Conservation (phyloP, 2,329 filamentous ascomycete genomes). For the Aspergillus sp. region DNA sequence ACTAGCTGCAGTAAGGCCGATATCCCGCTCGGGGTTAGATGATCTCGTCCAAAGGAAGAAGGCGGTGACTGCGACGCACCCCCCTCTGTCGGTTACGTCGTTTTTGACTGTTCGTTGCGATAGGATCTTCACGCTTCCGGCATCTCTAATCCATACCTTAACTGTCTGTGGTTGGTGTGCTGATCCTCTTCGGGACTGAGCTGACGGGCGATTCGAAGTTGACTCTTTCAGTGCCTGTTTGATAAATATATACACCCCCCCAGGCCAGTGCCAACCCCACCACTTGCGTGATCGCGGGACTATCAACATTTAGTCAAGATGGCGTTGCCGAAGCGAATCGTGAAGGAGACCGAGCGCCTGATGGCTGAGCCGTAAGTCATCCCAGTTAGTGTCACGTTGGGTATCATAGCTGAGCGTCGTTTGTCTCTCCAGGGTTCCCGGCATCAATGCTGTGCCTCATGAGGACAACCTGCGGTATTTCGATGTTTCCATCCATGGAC, state of each 20-base stretch:
- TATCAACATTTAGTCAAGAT: conserved; percentile 27
- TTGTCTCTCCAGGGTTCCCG: conserved; percentile 67
- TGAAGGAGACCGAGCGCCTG: conserved; percentile 97
- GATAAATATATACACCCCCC: background rate
- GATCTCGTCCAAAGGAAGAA: conserved; percentile 10
- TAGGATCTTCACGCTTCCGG: conserved; percentile 8
- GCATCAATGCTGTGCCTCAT: conserved; percentile 92
- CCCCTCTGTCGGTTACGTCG: conserved; percentile 28
- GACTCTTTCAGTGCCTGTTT: background rate
- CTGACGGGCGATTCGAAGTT: background rate
- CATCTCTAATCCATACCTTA: conserved; percentile 2
- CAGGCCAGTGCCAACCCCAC: conserved; percentile 4
- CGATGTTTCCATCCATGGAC: conserved; percentile 93
- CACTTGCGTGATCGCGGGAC: conserved; percentile 6
- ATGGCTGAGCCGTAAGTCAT: conserved; percentile 85
- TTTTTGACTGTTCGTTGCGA: conserved; percentile 9
- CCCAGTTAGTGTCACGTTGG: background rate
- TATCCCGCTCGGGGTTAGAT: conserved; percentile 5
- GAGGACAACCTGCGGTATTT: conserved; percentile 98
- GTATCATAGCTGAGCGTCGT: conserved; percentile 4
- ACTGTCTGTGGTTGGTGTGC: background rate
- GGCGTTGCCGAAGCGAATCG: conserved; percentile 91
- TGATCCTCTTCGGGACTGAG: background rate
- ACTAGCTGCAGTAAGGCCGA: background rate
- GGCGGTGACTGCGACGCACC: conserved; percentile 21